Percentiles rank a stretch among this genome's conserved stretches.
Conservation (phyloP, 805 yeast genomes). For the Candida maris region DNA sequence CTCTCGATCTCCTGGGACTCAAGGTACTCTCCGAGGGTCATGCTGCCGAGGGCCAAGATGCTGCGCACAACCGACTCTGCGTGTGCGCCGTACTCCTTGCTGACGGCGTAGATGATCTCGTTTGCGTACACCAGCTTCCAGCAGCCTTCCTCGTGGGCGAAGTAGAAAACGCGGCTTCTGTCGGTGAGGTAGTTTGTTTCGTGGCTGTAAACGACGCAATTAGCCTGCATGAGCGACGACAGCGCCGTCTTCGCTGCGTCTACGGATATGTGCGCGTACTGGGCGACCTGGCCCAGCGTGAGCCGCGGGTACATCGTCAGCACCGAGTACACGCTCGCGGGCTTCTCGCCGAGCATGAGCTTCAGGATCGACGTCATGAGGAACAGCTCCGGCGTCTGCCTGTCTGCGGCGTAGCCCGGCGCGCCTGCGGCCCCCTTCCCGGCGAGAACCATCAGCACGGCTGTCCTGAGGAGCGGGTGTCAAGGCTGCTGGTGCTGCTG, state of each 20-base stretch:
- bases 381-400: slow-evolving; percentile 60
- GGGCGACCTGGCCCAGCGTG: slow-evolving; percentile 50
- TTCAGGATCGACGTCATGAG: slow-evolving; percentile 51
- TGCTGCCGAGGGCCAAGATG: slow-evolving; percentile 64
- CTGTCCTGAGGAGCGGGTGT: too few species aligned
- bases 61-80: slow-evolving; percentile 62
- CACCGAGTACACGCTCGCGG: slow-evolving; percentile 56
- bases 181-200: slow-evolving; percentile 44
- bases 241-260: slow-evolving; percentile 58
- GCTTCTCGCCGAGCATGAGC: slow-evolving; percentile 66
- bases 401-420: slow-evolving; percentile 12
- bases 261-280: slow-evolving; percentile 43
- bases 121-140: slow-evolving; percentile 70
- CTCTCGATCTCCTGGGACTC: slow-evolving; percentile 26
- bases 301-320: slow-evolving; percentile 68
- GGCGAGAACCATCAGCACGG: too few species aligned
- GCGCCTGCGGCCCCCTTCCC: background rate
- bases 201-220: slow-evolving; percentile 55
- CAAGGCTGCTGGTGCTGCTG: too few species aligned
- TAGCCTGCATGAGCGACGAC: slow-evolving; percentile 74
- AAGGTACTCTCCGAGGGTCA: slow-evolving; percentile 52
- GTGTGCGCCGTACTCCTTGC: slow-evolving; percentile 39
- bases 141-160: slow-evolving; percentile 60
- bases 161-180: slow-evolving; percentile 40
- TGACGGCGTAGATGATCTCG: slow-evolving; percentile 57